Percentiles rank a stretch among this genome's conserved stretches.
These are phyloP conservation scores for Pinus tabuliformis DNA, from an alignment of 75 land plant species.

Conservation along the genomic window DNA sequence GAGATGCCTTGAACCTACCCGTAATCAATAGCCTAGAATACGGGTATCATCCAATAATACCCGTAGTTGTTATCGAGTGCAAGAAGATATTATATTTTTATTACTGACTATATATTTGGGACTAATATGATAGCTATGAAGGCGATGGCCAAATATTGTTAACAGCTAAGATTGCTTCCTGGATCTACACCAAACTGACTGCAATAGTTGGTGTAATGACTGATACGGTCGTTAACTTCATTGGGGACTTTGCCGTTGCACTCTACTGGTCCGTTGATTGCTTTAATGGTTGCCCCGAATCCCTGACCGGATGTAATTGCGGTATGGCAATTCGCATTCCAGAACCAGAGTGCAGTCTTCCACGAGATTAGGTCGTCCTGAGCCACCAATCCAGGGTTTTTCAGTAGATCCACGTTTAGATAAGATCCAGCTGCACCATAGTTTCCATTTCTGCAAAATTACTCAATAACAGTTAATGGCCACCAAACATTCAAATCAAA, in stretches of 20 bases:
- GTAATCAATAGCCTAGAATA: too few species aligned
- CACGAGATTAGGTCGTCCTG: background rate
- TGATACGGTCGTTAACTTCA: conserved; percentile 11
- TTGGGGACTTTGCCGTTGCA: conserved; percentile 21
- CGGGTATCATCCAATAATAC: too few species aligned
- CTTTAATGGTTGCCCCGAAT: conserved; percentile 34
- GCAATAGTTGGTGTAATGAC: conserved; percentile 27
- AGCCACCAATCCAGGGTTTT: background rate
- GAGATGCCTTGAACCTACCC: too few species aligned
- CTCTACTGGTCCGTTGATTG: conserved; percentile 25
- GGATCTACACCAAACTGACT: conserved; percentile 34
- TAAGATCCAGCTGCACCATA: conserved; percentile 1
- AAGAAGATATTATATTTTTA: too few species aligned
- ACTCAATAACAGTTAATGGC: too few species aligned
- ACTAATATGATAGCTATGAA: too few species aligned
- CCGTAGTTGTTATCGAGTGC: too few species aligned
- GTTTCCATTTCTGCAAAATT: background rate
- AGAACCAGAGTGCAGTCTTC: conserved; percentile 7
- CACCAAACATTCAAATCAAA: background rate
- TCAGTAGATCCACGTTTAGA: background rate
- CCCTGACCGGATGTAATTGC: conserved; percentile 25
- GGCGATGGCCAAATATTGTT: background rate
- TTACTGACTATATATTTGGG: too few species aligned
- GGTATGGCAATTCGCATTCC: background rate
- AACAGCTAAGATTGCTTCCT: conserved; percentile 35